A percentile compares a stretch with the other conserved stretches of the same genome.
phyloP scores from a whole-genome alignment of 2,329 filamentous ascomycete genomes.

The Colletotrichum phormii region DNA sequence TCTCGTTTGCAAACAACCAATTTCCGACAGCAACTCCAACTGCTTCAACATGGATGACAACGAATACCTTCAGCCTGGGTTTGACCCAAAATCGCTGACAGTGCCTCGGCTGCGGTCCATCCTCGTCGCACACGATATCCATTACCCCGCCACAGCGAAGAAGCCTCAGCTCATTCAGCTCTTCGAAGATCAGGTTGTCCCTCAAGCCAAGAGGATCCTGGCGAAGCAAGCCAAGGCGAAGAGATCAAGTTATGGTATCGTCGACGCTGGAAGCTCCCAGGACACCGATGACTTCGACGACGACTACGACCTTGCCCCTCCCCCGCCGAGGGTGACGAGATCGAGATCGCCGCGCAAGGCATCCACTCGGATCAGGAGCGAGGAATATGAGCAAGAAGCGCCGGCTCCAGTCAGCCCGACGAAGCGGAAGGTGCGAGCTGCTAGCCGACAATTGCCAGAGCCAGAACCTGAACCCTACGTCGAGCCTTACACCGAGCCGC shows the following conservation, averaged over 20 bases:
- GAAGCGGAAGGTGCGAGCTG: conserved; percentile 66
- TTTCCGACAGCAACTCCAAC: background rate
- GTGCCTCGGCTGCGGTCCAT: conserved; percentile 91
- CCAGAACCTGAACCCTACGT: conserved; percentile 37
- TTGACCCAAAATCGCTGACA: conserved; percentile 86
- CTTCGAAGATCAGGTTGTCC: conserved; percentile 82
- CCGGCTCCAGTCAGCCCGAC: conserved; percentile 57
- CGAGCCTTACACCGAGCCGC: conserved; percentile 61
- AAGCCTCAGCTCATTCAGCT: conserved; percentile 89
- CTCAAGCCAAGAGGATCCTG: conserved; percentile 82
- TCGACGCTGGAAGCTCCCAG: conserved; percentile 74
- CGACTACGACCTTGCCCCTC: conserved; percentile 67
- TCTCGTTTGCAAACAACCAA: background rate
- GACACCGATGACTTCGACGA: conserved; percentile 73
- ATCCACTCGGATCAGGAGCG: conserved; percentile 63
- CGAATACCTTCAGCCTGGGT: conserved; percentile 88
- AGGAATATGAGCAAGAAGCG: conserved; percentile 58
- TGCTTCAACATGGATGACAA: conserved; percentile 68
- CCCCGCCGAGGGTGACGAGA: conserved; percentile 61
- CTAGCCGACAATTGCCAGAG: conserved; percentile 65
- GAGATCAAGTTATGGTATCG: conserved; percentile 88
- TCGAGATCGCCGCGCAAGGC: conserved; percentile 67
- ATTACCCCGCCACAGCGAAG: conserved; percentile 90
- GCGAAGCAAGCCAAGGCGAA: conserved; percentile 81
- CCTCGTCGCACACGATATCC: conserved; percentile 86